These are phyloP conservation scores for Arthromyces matolae DNA, from an alignment of 768 basidiomycete genomes.

Conservation along the genomic window DNA sequence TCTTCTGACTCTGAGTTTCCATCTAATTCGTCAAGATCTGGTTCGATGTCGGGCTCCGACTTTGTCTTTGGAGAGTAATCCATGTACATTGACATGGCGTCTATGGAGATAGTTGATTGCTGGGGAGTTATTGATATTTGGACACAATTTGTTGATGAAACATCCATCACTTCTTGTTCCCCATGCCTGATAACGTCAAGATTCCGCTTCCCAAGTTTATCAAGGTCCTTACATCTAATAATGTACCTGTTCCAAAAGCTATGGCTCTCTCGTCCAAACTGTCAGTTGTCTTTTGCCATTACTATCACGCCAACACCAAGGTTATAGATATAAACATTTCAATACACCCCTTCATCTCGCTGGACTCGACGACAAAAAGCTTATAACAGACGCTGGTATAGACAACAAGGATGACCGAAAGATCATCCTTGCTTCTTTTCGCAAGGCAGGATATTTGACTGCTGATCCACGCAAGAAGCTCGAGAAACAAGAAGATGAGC, in stretches of 20 bases:
- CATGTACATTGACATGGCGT: constrained; percentile 5
- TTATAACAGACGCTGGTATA: constrained; percentile 56
- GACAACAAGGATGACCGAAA: constrained; percentile 63
- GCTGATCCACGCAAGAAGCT: constrained; percentile 23
- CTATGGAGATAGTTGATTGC: not conserved
- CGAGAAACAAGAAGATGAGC: constrained; percentile 9
- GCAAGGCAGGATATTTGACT: constrained; percentile 57
- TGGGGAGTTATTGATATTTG: no score
- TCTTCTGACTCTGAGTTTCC: constrained; percentile 40
- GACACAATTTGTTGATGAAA: no score
- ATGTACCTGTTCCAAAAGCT: constrained; percentile 58
- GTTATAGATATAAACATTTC: constrained; percentile 62
- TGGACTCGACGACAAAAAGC: constrained; percentile 55
- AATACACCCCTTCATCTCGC: constrained; percentile 58
- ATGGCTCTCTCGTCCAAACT: constrained; percentile 70
- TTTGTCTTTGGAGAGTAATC: constrained; percentile 7
- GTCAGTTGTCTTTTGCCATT: constrained; percentile 31
- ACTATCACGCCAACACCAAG: constrained; percentile 4
- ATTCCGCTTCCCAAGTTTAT: constrained; percentile 64
- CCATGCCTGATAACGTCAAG: constrained; percentile 34
- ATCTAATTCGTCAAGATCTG: constrained; percentile 48
- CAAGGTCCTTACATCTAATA: constrained; percentile 56
- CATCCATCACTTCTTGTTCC: not conserved
- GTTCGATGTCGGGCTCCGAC: constrained; percentile 22
- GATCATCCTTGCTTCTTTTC: constrained; percentile 53